Conservation (phyloP, 176 grass and related monocot genomes). For the Eragrostis nindensis region DNA sequence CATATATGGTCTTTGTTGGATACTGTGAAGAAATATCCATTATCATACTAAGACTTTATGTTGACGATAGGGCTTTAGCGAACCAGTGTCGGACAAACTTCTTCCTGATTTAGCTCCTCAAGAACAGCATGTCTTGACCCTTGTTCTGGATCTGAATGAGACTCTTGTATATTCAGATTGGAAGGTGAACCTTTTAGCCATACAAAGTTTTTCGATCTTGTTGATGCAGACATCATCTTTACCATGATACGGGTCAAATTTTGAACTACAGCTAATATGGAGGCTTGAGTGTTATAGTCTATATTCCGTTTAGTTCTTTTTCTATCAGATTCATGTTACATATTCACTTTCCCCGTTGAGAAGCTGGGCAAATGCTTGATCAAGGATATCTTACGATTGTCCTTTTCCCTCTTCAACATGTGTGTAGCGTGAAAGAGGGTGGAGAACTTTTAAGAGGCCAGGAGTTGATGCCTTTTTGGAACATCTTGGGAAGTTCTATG, state of each 20-base stretch:
- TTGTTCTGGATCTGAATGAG: constrained; percentile 96
- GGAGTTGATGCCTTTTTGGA: constrained; percentile 97
- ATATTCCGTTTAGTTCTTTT: constrained; percentile 4
- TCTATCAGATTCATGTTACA: constrained; percentile 7
- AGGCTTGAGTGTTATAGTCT: not conserved
- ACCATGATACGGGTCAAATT: not conserved
- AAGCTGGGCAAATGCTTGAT: not conserved
- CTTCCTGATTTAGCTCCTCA: constrained; percentile 93
- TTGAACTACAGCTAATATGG: not conserved
- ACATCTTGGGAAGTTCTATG: constrained; percentile 87
- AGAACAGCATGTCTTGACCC: constrained; percentile 89
- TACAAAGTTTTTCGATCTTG: constrained; percentile 6
- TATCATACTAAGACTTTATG: constrained; percentile 25
- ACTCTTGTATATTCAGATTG: constrained; percentile 98
- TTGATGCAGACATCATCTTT: not conserved
- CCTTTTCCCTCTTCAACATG: not conserved
- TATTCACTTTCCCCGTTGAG: not conserved
- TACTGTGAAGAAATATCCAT: constrained; percentile 35
- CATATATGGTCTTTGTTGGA: constrained; percentile 17
- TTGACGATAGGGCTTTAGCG: constrained; percentile 77
- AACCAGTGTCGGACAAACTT: constrained; percentile 98
- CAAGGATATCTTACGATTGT: constrained; percentile 16
- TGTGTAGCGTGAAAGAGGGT: constrained; percentile 88
- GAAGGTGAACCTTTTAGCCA: constrained; percentile 59
- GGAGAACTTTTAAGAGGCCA: constrained; percentile 98